Evolutionary conservation across 192 early-diverging fungal species (phyloP).

Genomic region (Coemansia sp.): DNA sequence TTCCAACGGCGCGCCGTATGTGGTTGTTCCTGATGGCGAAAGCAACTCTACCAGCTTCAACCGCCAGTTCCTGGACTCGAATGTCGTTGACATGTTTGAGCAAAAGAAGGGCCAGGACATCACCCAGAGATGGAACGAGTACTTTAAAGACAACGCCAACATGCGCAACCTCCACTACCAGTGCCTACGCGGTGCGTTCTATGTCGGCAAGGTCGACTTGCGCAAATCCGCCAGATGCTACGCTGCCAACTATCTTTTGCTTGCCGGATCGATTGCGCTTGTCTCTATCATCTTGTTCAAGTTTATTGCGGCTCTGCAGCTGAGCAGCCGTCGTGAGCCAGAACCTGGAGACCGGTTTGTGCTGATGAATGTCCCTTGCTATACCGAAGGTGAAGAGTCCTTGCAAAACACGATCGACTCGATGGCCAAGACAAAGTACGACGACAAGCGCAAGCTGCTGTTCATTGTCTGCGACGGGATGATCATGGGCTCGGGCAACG

Average conservation of each 20-base stretch:
- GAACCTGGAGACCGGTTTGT: constrained; percentile 92
- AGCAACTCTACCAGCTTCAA: constrained; percentile 45
- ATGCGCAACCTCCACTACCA: constrained; percentile 59
- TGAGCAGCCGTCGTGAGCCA: constrained; percentile 72
- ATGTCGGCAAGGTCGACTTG: constrained; percentile 80
- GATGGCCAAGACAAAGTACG: constrained; percentile 84
- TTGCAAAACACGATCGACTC: constrained; percentile 91
- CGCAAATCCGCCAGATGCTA: constrained; percentile 74
- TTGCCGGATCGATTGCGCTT: constrained; percentile 77
- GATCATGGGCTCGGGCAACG: constrained; percentile 95
- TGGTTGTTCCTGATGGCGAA: constrained; percentile 50
- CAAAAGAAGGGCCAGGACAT: constrained; percentile 65
- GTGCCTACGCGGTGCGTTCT: constrained; percentile 82
- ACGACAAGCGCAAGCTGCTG: constrained; percentile 94
- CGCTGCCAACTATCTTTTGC: constrained; percentile 79
- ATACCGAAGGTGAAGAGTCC: constrained; percentile 95
- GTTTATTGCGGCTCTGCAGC: constrained; percentile 88
- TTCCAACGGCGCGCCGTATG: constrained; percentile 52
- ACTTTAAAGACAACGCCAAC: constrained; percentile 47
- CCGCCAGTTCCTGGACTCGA: constrained; percentile 62
- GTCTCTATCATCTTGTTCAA: constrained; percentile 87
- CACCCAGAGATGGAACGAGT: constrained; percentile 57
- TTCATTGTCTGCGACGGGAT: constrained; percentile 96
- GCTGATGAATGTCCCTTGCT: constrained; percentile 92
- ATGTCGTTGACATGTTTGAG: constrained; percentile 66